Evolutionary conservation across 2,329 filamentous ascomycete genomes (phyloP), one percentile per base, ranked within the genome.

Genomic region (Colletotrichum simmondsii): DNA sequence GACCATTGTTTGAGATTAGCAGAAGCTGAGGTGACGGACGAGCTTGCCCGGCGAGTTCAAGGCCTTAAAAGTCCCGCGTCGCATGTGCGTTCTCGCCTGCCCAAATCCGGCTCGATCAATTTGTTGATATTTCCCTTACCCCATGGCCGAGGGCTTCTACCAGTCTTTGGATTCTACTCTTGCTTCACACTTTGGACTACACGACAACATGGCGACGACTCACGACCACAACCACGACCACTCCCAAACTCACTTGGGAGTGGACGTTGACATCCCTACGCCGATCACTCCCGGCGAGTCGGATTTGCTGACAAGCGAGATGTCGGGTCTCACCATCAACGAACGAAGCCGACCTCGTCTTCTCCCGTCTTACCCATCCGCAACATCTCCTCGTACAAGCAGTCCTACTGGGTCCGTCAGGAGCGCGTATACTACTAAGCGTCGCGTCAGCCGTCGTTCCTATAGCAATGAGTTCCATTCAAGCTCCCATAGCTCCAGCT

Each of bases 341-440:
- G 59, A 63, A 16, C 26, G 32, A 3, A 42, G 30, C 30, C 53
- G 58, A 4, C 42, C 24, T 5, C 58, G 69, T 10, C 69, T 59
- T 52, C 22, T 69, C 6, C 65, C 59, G 10, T 59, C 37, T 11
- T 22, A 64, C 14, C 49, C 56, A 2, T 46, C n/a, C 32, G 56
- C 32, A 6, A 32, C 26, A 22, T 69, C 69, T 1, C 52, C 66
- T 14, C 69, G 69, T 10, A 59, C 24, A 2, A 24, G 19, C 16
- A 72, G 69, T 10, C 69, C 69, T 57, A 72, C 52, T 11, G 69
- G 69, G 14, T 72, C 69, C 7, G 35, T 49, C 22, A 35, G 52
- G 6, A 68, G 66, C 52, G 8, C 37, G 3, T 68, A 57, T 22
- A 53, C 35, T 5, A 42, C 54, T 8, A 54, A 46, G 14, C 61